Percentiles rank a stretch among this genome's conserved stretches.
Conservation (phyloP, 2,329 filamentous ascomycete species). For the Fusarium penzigii region DNA sequence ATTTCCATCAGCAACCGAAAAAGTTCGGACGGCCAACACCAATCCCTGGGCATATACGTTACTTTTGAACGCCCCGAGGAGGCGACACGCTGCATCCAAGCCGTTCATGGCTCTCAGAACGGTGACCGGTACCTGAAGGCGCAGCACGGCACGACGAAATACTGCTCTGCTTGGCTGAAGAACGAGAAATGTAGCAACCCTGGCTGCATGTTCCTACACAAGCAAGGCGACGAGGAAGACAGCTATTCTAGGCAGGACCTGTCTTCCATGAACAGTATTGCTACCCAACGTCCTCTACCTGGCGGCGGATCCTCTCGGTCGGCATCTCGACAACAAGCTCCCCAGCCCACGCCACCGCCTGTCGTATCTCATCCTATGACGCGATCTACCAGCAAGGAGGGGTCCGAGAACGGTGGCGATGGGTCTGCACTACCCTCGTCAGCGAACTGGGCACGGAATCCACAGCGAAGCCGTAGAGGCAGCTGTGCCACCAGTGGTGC, state of each 20-base stretch:
- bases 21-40: slow-evolving; percentile 71
- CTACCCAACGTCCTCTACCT: slow-evolving; percentile 70
- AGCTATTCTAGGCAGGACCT: slow-evolving; percentile 94
- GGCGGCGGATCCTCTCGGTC: slow-evolving; percentile 55
- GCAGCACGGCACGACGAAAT: slow-evolving; percentile 88
- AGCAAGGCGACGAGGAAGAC: slow-evolving; percentile 96
- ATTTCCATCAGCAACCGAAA: slow-evolving; percentile 98
- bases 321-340: slow-evolving; percentile 52
- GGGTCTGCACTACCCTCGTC: slow-evolving; percentile 89
- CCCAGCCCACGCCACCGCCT: slow-evolving; percentile 40
- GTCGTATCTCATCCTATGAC: slow-evolving; percentile 64
- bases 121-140: slow-evolving; percentile 82
- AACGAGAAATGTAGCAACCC: slow-evolving; percentile 94
- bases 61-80: slow-evolving; percentile 93
- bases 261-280: slow-evolving; percentile 90
- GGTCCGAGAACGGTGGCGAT: slow-evolving; percentile 70
- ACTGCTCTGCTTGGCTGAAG: slow-evolving; percentile 94
- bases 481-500: slow-evolving; percentile 82
- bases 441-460: slow-evolving; percentile 85
- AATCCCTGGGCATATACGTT: slow-evolving; percentile 96
- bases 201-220: slow-evolving; percentile 97
- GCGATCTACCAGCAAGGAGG: slow-evolving; percentile 77
- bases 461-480: slow-evolving; percentile 66
- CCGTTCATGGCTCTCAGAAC: slow-evolving; percentile 90
- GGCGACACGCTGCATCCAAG: slow-evolving; percentile 84